Base-by-base conservation (phyloP, 805 yeast genomes). In the Wickerhamomyces canadensis region DNA sequence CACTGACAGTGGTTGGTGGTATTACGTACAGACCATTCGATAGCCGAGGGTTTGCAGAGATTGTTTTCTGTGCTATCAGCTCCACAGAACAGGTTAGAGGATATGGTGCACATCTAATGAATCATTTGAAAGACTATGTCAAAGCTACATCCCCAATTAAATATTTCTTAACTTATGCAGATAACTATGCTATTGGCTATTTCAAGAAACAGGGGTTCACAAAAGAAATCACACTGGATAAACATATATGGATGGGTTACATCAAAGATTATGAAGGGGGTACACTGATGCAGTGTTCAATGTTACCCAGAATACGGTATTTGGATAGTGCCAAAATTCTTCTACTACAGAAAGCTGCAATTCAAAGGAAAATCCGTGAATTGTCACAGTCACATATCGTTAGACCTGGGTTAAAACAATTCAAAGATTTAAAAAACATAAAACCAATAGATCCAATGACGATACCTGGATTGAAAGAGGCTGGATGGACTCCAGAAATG, bases 181-280 rank as follows among this genome's bases (percentile, higher is more conserved):
- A 93, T 68, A 93, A 93, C 62, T 93, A 93, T 60, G 99, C 99
- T 39, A 91, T 93, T 61, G 99, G 99, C 3, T 93, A 91, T 61
- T 93, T 93, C 71, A 91, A 91, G 54, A 93, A 93, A 55, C 99
- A 93, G 62, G 99, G 99, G 1, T 93, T 93, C 62, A 89, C 97
- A 14, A 93, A 93, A 58, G 97, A 91, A 43, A 84, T 93, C 27
- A 74, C 96, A 7, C 70, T 93, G 39, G 93, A 91, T 26, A 83
- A 80, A 46, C 75, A 77, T 35, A 72, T 80, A 24, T 93, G 99
- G 99, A 86, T 87, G 93, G 99, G 99, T 3, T 93, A 93, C 61
- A 93, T 93, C 55, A 93, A 93, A 61, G 98, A 93, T 66, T 93
- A 93, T 62, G 99, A 93, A 64, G 99, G 99, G 19, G 98, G 98